Base-by-base conservation (phyloP, 2,329 filamentous ascomycete species). In the Venturia nashicola region DNA sequence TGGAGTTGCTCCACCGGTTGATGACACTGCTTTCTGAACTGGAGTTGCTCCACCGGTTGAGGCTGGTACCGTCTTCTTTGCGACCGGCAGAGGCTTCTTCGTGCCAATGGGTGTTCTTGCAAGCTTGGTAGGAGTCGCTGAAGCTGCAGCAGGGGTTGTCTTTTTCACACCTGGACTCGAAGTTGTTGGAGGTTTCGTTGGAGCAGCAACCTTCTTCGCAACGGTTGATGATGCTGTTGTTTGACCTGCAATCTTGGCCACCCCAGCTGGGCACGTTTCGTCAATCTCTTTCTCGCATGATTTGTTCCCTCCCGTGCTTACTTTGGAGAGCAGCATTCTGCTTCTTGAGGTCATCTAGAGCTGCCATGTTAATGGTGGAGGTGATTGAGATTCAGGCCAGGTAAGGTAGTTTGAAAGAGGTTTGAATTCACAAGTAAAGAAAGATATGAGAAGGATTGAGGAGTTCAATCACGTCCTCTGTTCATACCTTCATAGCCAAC, bases 311-410 rank as follows among this genome's bases (percentile, higher is more conserved):
- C 8, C 8, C 16, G 5, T 20, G 67, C 73, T 65, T 69, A 77
- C 76, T 71, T 70, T 77, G 72, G 43, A 77, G 71, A 23, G 72
- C 73, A 65, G 71, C 72, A 64, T 75, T 76, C 67, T 77, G 76
- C 68, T 76, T 71, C 70, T 77, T 77, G 59, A 77, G 68, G 12
- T 76, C 70, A 40, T 75, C 71, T 32, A 76, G 62, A 11, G 65
- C 51, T 27, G 67, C 66, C 66, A 68, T 68, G 59, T 57, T 62
- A 0, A 20, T 42, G 2, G 51, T 18, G 5, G 23, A 36, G 51
- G 32, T 36, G n/a, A n/a, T n/a, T n/a, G 16, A 36, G 16, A 20
- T 7, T 11, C 36, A 39, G 36, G 36, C 36, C 6, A 39, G 11
- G 36, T 39, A 39, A 11, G 6, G 36, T 5, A 3, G 2, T 27